Evolutionary conservation across 306 rosid genomes (phyloP), one percentile per base, ranked within the genome.

Genomic region (Casuarina equisetifolia): DNA sequence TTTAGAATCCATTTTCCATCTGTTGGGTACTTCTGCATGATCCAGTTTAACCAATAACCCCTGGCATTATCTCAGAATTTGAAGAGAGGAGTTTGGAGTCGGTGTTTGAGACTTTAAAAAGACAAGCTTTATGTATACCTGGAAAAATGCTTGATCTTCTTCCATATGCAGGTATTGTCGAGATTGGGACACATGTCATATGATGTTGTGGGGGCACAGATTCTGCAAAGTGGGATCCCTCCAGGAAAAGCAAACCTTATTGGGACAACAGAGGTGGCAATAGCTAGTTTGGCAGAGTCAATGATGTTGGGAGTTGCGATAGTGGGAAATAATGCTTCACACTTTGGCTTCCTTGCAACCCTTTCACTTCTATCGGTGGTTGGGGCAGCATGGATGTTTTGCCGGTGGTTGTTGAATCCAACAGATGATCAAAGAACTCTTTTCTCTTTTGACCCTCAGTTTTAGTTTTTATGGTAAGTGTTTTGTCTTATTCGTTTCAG

Each of bases 171-270:
- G 97, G 90, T 96, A 79, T 70, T 92, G 66, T 96, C 99, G 2
- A 89, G 97, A 83, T 72, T 92, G 61, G 98, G 99, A 75, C 95
- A 96, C 91, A 91, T 91, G 97, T 96, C 99, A 48, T 92, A 96
- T 7, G 95, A 91, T 79, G 97, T 96, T 51, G 98, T 91, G 63
- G 98, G 91, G 80, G 96, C 89, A 4, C 99, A 96, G 85, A 96
- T 96, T 86, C 85, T 92, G 72, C 99, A 96, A 79, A 96, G 94
- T 19, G 97, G 97, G 55, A 91, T 92, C 83, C 99, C 98, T 36
- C 82, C 96, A n/a, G 90, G 97, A 32, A 92, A 96, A 88, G 97
- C 97, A 69, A 91, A 92, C 85, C 87, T 96, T 80, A 96, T 92
- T 58, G 96, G 96, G 78, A 86, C 99, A 19, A 96, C 96, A 17